Percentiles rank a stretch among this genome's conserved stretches.
phyloP scores from a whole-genome alignment of 1,139 yeast genomes.

The Taphrina sp. region DNA sequence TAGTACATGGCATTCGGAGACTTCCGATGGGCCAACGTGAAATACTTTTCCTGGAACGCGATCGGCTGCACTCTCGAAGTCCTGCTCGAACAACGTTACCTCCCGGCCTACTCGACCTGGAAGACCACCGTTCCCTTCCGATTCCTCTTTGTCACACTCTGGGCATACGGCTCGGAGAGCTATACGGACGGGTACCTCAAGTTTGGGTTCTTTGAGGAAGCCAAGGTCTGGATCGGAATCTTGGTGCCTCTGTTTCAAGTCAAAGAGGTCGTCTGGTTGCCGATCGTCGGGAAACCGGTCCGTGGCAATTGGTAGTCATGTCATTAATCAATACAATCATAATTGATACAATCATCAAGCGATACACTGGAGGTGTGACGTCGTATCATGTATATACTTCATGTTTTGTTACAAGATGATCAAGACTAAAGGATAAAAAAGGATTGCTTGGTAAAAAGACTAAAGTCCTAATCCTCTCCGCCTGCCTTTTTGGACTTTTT shows the following conservation, averaged over 20 bases:
- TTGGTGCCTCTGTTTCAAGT: slow-evolving; percentile 2
- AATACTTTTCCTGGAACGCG: slow-evolving; percentile 22
- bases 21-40: slow-evolving; percentile 20
- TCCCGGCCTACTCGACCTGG: background rate
- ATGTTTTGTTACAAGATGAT: no score
- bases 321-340: no score
- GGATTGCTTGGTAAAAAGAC: no score
- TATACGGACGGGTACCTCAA: slow-evolving; percentile 22
- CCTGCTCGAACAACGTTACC: slow-evolving; percentile 1
- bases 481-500: slow-evolving; percentile 16
- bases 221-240: slow-evolving; percentile 23
- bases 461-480: no score
- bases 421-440: no score
- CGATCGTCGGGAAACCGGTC: slow-evolving; percentile 14
- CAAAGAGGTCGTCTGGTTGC: slow-evolving; percentile 23
- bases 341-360: no score
- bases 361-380: no score
- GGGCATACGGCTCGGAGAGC: slow-evolving; percentile 20
- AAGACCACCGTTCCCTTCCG: slow-evolving; percentile 10
- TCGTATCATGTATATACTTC: no score
- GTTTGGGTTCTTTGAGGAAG: slow-evolving; percentile 24
- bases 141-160: slow-evolving; percentile 1
- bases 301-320: slow-evolving; percentile 12
- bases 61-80: slow-evolving; percentile 17
- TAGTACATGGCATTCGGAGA: slow-evolving; percentile 20